Conservation (phyloP, 2,329 filamentous ascomycete genomes). For the Sphaerulina musiva region DNA sequence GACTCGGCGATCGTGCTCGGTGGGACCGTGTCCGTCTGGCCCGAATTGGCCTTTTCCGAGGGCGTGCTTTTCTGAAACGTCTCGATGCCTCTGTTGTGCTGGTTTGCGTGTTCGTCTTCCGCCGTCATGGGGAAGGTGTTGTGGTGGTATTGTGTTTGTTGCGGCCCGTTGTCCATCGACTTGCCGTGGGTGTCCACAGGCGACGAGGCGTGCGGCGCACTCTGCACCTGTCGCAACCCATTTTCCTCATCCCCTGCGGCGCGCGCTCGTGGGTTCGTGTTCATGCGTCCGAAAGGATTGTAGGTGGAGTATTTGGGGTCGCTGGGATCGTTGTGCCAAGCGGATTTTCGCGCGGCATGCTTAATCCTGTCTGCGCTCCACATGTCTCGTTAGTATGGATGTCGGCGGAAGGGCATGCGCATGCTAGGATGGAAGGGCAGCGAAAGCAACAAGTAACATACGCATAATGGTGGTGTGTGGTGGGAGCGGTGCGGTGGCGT, state of each 20-base stretch:
- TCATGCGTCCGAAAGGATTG: conserved; percentile 27
- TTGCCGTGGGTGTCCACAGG: conserved; percentile 14
- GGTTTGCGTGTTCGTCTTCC: conserved; percentile 6
- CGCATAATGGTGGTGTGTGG: conserved; percentile 1
- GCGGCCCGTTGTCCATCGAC: conserved; percentile 13
- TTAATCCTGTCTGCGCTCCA: conserved; percentile 26
- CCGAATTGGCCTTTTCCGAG: conserved; percentile 6
- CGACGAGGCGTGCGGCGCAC: conserved; percentile 6
- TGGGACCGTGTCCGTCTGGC: conserved; percentile 10
- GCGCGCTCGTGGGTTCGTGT: conserved; percentile 14
- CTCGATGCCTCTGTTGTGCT: neutral
- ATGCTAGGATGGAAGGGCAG: neutral
- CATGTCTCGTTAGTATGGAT: conserved; percentile 10
- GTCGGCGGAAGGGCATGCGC: neutral
- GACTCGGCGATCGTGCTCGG: conserved; percentile 14
- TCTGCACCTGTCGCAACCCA: conserved; percentile 16
- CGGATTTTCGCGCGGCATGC: conserved; percentile 24
- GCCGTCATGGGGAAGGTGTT: conserved; percentile 12
- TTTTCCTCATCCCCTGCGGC: conserved; percentile 21
- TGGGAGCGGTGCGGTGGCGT: neutral
- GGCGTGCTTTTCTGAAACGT: conserved; percentile 8
- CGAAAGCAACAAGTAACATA: neutral
- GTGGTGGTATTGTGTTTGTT: conserved; percentile 4
- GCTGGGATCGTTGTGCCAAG: conserved; percentile 26
- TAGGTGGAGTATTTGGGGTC: conserved; percentile 19